Evolutionary conservation across 352 stramenopile genomes (phyloP), one percentile per base, ranked within the genome.

Genomic region (Pythium sp.): DNA sequence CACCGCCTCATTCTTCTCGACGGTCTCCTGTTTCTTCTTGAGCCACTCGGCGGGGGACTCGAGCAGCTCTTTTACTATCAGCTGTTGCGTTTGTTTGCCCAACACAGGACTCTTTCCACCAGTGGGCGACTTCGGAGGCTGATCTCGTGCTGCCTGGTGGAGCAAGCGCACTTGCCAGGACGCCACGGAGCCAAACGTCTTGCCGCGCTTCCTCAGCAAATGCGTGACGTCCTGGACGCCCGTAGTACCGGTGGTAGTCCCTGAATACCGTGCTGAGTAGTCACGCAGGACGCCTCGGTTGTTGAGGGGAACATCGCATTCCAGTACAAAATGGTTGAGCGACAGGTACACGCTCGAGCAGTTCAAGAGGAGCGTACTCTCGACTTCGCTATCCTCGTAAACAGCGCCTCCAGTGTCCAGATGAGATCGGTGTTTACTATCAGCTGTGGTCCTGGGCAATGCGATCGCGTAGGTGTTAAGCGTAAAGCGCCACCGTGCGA

Each of bases 91-190:
- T 64, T 57, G 22, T 49, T 59, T 65, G 41, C 41, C 41, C 41
- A 2, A 7, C 41, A 9, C 5, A 0, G 15, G 41, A 9, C 41
- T 47, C 18, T 47, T 47, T 8, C 14, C 41, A 3, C 41, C 41
- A 6, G 41, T 8, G 41, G 41, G 41, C 41, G 41, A 47, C 5
- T 20, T 14, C 9, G 18, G 55, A 7, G 41, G 55, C 30, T 32
- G 30, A 32, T 32, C 30, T 3, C 30, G 55, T 22, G 5, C 30
- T 14, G 43, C 70, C 62, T 77, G 82, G 56, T 78, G 72, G 32
- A 90, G 63, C 43, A 89, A 67, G 2, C 82, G 80, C 51, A 89
- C 77, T 72, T 90, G 82, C 82, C 82, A 90, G 24, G 58, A 66
- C 32, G 41, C 69, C 41, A 43, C 47, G 1, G 58, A 49, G 5